Evolutionary conservation across 2,329 filamentous ascomycete genomes (phyloP), one percentile per base, ranked within the genome.

Genomic region (Thelonectria discophora): DNA sequence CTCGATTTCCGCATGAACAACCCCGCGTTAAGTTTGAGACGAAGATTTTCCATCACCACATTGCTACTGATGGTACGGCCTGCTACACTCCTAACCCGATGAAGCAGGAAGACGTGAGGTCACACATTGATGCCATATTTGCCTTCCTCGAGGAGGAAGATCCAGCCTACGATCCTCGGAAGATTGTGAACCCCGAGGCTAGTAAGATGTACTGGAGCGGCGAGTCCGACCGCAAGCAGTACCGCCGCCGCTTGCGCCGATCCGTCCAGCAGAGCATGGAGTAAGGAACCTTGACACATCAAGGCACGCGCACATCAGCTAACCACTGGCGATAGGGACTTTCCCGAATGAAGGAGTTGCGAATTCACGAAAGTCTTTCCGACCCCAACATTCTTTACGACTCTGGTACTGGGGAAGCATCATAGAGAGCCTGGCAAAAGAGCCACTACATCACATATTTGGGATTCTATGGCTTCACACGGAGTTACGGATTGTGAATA

Each of bases 121-220:
- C 89, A 3, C 94, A 98, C 68, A 89, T 99, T 45, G 90, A 96
- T 57, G 91, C 90, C 5, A 90, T 98, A 58, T 87, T 97, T 64
- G 84, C 86, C 7, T 85, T 90, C 1, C 82, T 98, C n/a, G 93
- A 97, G 73, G 94, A 98, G 58, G 92, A 96, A 62, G 84, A 88
- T 2, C 92, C 94, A 0, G 89, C 91, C 0, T 98, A 97, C 73
- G 95, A 99, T 73, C 95, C 95, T 1, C 86, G 94, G 47, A 94
- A 92, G 11, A 86, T 93, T 32, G 92, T 98, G 39, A 90, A 97
- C 66, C 90, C 89, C 0, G 94, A 97, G 71, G 93, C 94, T 2
- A 89, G 91, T 42, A 92, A 89, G 75, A 81, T 98, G 47, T 95
- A 90, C 73, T 99, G 95, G 94, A 93, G 93, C 3, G 84, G 84